Evolutionary conservation across 2,329 filamentous ascomycete genomes (phyloP).

Genomic region (Mycocentrospora acerina): DNA sequence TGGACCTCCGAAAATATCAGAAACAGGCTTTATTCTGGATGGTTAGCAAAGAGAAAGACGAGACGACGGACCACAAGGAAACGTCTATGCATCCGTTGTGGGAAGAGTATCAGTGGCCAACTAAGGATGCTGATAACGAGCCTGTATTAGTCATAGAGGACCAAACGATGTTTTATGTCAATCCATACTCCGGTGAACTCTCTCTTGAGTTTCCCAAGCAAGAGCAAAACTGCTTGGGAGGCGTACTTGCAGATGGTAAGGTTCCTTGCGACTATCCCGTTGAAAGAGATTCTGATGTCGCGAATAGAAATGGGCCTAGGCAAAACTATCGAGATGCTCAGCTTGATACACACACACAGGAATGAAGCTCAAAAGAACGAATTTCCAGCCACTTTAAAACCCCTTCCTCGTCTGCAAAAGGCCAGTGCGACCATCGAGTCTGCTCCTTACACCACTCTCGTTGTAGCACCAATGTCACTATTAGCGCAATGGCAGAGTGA

Average conservation of each 20-base stretch:
- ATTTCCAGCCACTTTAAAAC: conserved; percentile 53
- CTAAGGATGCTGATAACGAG: conserved; percentile 82
- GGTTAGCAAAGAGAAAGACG: conserved; percentile 86
- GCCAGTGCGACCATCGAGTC: conserved; percentile 59
- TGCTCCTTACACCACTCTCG: conserved; percentile 87
- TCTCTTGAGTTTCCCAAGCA: conserved; percentile 90
- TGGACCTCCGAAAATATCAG: conserved; percentile 88
- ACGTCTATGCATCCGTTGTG: conserved; percentile 93
- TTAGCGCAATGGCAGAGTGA: conserved; percentile 98
- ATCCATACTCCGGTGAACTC: conserved; percentile 93
- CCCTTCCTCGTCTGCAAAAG: conserved; percentile 63
- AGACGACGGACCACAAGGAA: conserved; percentile 66
- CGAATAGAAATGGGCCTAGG: conserved; percentile 84
- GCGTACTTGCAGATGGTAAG: conserved; percentile 74
- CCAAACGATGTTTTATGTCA: conserved; percentile 83
- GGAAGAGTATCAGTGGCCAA: conserved; percentile 93
- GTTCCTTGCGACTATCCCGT: neutral
- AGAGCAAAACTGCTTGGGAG: conserved; percentile 91
- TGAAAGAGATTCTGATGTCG: conserved; percentile 12
- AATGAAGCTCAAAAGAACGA: conserved; percentile 52
- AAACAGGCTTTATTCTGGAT: conserved; percentile 97
- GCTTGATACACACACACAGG: conserved; percentile 81
- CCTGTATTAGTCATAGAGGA: conserved; percentile 66
- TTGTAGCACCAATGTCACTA: conserved; percentile 95
- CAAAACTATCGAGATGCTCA: conserved; percentile 98